Percentiles rank a stretch among this genome's conserved stretches.
These are phyloP conservation scores for Corynascus novoguineensis DNA, from an alignment of 495 filamentous ascomycete genomes.

Conservation along the genomic window DNA sequence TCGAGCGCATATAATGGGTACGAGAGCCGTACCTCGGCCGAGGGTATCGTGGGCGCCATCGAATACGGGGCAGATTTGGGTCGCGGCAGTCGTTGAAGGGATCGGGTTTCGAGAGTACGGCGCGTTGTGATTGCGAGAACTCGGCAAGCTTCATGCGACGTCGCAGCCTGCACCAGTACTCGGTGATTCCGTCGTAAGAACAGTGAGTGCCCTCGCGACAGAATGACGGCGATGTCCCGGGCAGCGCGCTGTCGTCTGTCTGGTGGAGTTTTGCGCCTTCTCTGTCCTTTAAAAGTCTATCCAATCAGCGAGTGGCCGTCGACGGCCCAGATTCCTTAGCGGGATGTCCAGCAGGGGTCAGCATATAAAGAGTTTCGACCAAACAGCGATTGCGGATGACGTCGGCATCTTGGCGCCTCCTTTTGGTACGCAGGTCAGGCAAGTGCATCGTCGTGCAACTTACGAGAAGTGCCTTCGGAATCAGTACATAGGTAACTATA, in stretches of 20 bases:
- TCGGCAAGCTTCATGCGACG: neutral
- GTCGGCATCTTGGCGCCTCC: constrained; percentile 3
- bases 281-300: constrained; percentile 2
- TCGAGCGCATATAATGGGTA: constrained; percentile 89
- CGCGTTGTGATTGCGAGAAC: neutral
- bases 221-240: constrained; percentile 2
- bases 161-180: neutral
- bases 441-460: too few relatives aligned
- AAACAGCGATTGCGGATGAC: neutral
- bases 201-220: neutral
- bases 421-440: too few relatives aligned
- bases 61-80: neutral
- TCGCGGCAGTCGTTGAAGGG: neutral
- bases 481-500: neutral
- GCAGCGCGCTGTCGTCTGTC: neutral
- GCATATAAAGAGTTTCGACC: too few relatives aligned
- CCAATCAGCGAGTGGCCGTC: neutral
- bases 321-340: neutral
- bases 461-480: too few relatives aligned
- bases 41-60: constrained; percentile 29
- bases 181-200: neutral
- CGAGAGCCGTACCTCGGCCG: constrained; percentile 43
- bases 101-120: neutral
- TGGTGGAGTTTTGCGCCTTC: neutral
- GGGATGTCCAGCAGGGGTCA: neutral